Percentiles rank a stretch among this genome's conserved stretches.
phyloP scores from a whole-genome alignment of 2,329 filamentous ascomycete genomes.

The Monascus ruber region DNA sequence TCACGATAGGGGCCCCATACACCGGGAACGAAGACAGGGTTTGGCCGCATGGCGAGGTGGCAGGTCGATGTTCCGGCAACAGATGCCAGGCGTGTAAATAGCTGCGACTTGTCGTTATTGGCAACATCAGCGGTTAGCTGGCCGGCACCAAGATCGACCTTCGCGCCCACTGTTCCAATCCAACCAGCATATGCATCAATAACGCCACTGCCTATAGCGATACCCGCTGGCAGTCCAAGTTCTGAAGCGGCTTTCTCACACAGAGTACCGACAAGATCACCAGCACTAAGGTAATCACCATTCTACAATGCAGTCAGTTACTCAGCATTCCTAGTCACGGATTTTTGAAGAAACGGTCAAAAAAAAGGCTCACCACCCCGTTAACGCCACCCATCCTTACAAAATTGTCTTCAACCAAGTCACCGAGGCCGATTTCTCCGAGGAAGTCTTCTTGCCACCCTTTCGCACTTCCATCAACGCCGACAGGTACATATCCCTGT shows the following conservation, averaged over 20 bases:
- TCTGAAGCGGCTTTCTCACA: constrained; percentile 73
- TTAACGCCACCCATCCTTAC: constrained; percentile 89
- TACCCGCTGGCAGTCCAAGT: constrained; percentile 73
- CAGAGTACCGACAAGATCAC: constrained; percentile 76
- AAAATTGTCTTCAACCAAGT: constrained; percentile 76
- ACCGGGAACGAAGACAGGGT: constrained; percentile 85
- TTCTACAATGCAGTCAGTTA: constrained; percentile 48
- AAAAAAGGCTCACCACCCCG: constrained; percentile 66
- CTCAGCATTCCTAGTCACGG: background rate
- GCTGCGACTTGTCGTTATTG: constrained; percentile 80
- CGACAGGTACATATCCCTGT: constrained; percentile 93
- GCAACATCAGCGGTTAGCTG: constrained; percentile 56
- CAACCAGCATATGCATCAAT: constrained; percentile 98
- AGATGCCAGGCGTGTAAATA: constrained; percentile 82
- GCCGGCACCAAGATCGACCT: constrained; percentile 62
- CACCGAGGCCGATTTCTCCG: constrained; percentile 70
- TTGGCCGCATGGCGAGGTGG: constrained; percentile 87
- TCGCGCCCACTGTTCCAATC: constrained; percentile 97
- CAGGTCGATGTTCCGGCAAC: constrained; percentile 96
- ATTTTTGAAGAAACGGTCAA: constrained; percentile 1
- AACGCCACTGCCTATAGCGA: constrained; percentile 88
- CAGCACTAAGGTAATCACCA: constrained; percentile 79
- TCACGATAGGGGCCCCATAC: constrained; percentile 98
- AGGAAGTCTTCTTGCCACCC: constrained; percentile 98
- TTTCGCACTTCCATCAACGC: constrained; percentile 92